Evolutionary conservation across 1,139 yeast species (phyloP).

Genomic region (Geotrichum restrictum): DNA sequence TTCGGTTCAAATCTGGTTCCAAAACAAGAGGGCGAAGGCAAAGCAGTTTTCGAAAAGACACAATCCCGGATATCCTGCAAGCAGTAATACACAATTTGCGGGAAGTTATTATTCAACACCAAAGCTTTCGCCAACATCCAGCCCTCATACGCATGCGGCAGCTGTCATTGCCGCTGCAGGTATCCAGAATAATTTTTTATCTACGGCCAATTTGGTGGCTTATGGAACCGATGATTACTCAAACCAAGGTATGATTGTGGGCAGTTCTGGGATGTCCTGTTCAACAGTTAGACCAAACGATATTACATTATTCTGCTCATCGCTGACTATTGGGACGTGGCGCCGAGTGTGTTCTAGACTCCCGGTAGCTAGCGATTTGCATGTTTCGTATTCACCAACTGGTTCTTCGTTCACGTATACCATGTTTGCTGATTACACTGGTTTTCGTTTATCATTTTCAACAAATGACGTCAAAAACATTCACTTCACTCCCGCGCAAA

Average conservation of each 20-base stretch:
- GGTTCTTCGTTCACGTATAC: constrained; percentile 30
- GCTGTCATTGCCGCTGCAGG: not conserved
- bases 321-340: constrained; percentile 37
- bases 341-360: constrained; percentile 27
- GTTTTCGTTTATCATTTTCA: constrained; percentile 32
- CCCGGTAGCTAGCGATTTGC: constrained; percentile 28
- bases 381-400: constrained; percentile 28
- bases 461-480: constrained; percentile 27
- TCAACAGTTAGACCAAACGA: constrained; percentile 7
- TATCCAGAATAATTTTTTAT: not conserved
- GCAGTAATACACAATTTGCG: constrained; percentile 7
- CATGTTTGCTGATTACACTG: constrained; percentile 29
- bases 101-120: constrained; percentile 35
- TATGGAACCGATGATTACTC: not conserved
- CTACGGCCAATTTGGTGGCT: not conserved
- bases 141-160: not conserved
- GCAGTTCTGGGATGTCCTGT: not conserved
- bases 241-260: not conserved
- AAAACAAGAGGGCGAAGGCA: constrained; percentile 80
- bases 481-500: constrained; percentile 20
- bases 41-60: constrained; percentile 43
- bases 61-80: constrained; percentile 21
- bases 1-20: constrained; percentile 94
- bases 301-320: constrained; percentile 28
- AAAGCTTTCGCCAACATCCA: constrained; percentile 15